Evolutionary conservation across 345 rosid species (phyloP), one percentile per base, ranked within the genome.

Genomic region (Firmiana major): DNA sequence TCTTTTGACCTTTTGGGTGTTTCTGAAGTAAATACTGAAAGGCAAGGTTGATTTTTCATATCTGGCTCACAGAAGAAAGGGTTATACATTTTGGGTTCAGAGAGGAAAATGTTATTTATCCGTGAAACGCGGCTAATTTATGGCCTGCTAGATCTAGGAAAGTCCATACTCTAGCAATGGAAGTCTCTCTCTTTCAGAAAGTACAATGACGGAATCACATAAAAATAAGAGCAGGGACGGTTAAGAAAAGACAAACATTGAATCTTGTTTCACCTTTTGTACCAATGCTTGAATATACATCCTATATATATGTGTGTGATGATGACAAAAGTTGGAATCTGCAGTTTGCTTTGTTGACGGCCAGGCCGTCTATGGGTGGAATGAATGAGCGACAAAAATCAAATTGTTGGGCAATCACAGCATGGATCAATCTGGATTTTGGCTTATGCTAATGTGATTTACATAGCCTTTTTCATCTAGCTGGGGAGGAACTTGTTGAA

Each of bases 111-210:
- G 51, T 59, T 55, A 9, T 24, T 54, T 43, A 54, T 63, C 55
- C 70, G 8, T 55, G 34, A 75, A 46, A 55, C 16, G 36, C 78
- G 80, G 67, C 78, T 48, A 19, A 66, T 74, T 74, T 22, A 71
- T 63, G 81, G 80, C 79, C 79, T 73, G 86, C 84, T 65, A 53
- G 80, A 75, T 62, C 86, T 79, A 71, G 76, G 65, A 55, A 80
- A 74, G 67, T 80, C 77, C 79, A 59, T 74, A 49, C 42, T 80
- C 65, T 8, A 71, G 79, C 81, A 46, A 70, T 80, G 79, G 60
- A 58, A 43, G 57, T 78, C 31, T 73, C 72, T 74, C 74, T 34
- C 64, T 34, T 22, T 51, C 71, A 21, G 9, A 54, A 63, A 71
- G 22, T 19, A 21, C 55, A 51, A 57, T 51, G 55, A 49, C 15